Conservation (phyloP, 1,284 basidiomycete species). For the Moesziomyces globuligerus region DNA sequence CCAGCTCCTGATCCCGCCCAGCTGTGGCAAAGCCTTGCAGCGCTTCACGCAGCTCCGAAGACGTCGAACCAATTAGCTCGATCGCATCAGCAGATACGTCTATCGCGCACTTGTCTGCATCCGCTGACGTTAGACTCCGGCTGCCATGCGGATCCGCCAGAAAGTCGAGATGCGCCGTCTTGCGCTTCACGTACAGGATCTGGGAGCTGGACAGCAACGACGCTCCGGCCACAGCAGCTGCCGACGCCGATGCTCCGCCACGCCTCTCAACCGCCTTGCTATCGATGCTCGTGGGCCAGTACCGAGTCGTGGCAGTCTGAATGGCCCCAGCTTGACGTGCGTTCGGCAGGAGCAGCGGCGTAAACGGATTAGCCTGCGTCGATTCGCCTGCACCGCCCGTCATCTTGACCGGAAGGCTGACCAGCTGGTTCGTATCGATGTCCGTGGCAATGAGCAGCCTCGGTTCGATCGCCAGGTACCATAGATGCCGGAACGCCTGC, state of each 20-base stretch:
- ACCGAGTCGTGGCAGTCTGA: constrained; percentile 87
- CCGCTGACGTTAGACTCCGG: constrained; percentile 74
- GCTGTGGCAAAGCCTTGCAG: constrained; percentile 85
- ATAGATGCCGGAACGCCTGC: constrained; percentile 92
- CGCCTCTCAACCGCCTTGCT: constrained; percentile 13
- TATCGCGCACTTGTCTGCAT: constrained; percentile 20
- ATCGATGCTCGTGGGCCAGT: constrained; percentile 72
- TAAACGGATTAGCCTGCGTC: constrained; percentile 5
- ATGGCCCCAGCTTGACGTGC: constrained; percentile 72
- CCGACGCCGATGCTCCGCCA: neutral
- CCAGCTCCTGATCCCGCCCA: constrained; percentile 66
- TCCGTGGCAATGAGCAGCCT: constrained; percentile 83
- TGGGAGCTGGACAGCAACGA: constrained; percentile 20
- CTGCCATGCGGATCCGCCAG: constrained; percentile 91
- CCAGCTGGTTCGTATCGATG: constrained; percentile 53
- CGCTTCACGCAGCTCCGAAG: constrained; percentile 79
- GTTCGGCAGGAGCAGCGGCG: constrained; percentile 87
- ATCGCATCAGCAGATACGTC: constrained; percentile 11
- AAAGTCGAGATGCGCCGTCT: constrained; percentile 90
- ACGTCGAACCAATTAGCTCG: constrained; percentile 44
- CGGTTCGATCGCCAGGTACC: constrained; percentile 94
- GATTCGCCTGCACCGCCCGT: neutral
- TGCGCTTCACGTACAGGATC: constrained; percentile 79
- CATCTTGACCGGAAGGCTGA: constrained; percentile 47
- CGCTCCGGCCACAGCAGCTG: neutral